Base-by-base conservation (phyloP, 1,284 basidiomycete genomes). In the Spongiforma sp. region DNA sequence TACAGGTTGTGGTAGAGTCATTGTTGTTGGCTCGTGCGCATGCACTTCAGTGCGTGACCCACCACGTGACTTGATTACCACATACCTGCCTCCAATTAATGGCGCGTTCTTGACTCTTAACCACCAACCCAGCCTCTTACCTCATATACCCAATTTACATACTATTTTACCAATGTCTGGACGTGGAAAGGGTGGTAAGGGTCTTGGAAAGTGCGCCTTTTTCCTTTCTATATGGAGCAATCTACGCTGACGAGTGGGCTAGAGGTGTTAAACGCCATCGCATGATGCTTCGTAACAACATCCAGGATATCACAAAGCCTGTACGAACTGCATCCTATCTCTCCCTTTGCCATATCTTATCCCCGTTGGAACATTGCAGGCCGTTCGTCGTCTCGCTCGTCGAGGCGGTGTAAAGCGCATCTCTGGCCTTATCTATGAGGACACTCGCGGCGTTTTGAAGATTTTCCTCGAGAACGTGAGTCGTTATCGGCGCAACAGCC, bases 341-440 rank as follows among this genome's bases (percentile, higher is more conserved):
- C 26, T 1, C 37, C 5, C 82, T 90, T 60, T 83, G 88, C 80
- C 84, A 83, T 73, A 72, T 71, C 67, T 62, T 39, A 59, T 53
- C 11, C 14, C 6, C 17, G 48, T 41, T 24, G 24, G 15, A 26
- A 55, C 43, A 53, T 43, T 63, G 12, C 80, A 89, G 78, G 90
- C 92, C 65, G 93, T 94, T 78, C 90, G 93, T 74, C 90, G 93
- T 85, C 89, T 95, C 69, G 93, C 93, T 53, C 91, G 93, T 77
- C 89, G 92, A 85, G 92, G 92, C 73, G 91, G 90, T 86, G 91
- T 93, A 76, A 93, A 93, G 83, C 89, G 89, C 87, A 93, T 92
- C 80, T 91, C 92, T 54, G 90, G 90, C 71, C 83, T 93, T 72
- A 92, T 94, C 81, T 94, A 94, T 79, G 90, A 94, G 79, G 84